Evolutionary conservation across 768 basidiomycete genomes (phyloP), one percentile per base, ranked within the genome.

Genomic region (Mycena capillaripes): DNA sequence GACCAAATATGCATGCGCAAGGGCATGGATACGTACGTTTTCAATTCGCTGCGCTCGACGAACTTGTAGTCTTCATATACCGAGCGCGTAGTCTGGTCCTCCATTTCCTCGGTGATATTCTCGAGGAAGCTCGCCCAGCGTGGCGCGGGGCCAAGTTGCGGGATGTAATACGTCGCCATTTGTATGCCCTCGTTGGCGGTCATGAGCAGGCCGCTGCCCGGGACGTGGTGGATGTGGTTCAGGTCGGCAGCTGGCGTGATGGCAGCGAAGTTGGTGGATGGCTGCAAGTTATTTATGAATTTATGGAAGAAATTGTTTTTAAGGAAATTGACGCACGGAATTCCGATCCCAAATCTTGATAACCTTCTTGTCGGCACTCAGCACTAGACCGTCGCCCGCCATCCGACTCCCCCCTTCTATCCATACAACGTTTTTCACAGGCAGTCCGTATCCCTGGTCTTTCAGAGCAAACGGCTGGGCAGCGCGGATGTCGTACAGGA

Each of bases 11-110:
- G 32, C 10, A 38, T 11, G 12, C 40, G 32, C 64, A 29, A 62
- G 40, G 27, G 52, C n/a, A 69, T 27, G 55, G 64, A 48, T 23
- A 90, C 92, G 58, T 76, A 97, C 97, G 87, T 92, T 73, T 90
- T 89, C 66, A 99, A 89, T 80, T 99, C 98, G 69, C 84, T 87
- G 73, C 93, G 88, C 81, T 97, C 96, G 66, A 99, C 89, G 78
- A 99, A 99, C 82, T 99, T 99, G 90, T 92, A 99, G 84, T 99
- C 98, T 80, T 97, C 93, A 81, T 99, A 99, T 7, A 94, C 89
- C 30, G 89, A 92, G 66, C 90, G 92, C 40, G 87, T 88, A 11
- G 89, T 91, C 78, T 94, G 92, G 79, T 96, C 96, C 78, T 99
- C 97, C 92, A 99, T 93, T 79, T 99, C 98, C 81, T 99, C 98